Evolutionary conservation across 2,329 filamentous ascomycete genomes (phyloP), one percentile per base, ranked within the genome.

Genomic region (Diaporthe caulivora): DNA sequence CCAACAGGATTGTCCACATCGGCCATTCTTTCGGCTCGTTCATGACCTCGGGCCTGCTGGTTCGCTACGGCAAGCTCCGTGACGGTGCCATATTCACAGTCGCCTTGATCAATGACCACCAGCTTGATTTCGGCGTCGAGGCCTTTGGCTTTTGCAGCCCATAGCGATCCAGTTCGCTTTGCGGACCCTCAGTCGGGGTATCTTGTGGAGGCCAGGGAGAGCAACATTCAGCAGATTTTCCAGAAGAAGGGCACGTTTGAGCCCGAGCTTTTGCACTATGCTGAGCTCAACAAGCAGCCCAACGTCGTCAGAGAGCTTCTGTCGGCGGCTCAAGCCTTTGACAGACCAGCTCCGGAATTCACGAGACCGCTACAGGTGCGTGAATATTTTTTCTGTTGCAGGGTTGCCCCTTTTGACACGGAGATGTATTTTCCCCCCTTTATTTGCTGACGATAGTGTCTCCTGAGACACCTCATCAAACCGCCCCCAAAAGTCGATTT

Each of bases 71-170:
- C 17, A 72, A 79, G 4, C 78, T 83, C 29, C 81, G 79, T 54
- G 83, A 85, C 75, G 83, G 79, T 21, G 78, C 82, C 24, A 78
- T 85, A 58, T 77, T 85, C 60, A 84, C 84, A 1, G 83, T 82
- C 9, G 84, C 80, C 70, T 24, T 72, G n/a, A 54, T 72, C 37
- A 65, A 57, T 18, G 31, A 29, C 1, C 37, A 65, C 49, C 58
- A 65, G 10, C n/a, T 70, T 40, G 44, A 64, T 11, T 75, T 83
- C 24, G 70, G 72, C n/a, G 75, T 76, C n/a, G 64, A 72, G 26
- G 54, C 62, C 8, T 79, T 75, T 54, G 75, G 76, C 55, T 73
- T 72, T 74, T 40, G 78, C 77, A 15, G 69, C 74, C 3, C 49
- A 75, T 37, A 65, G 72, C 42, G 75, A 78, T 44, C 77, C 78